Conservation (phyloP, 371 early-diverging fungal species). For the Mucor saturninus region DNA sequence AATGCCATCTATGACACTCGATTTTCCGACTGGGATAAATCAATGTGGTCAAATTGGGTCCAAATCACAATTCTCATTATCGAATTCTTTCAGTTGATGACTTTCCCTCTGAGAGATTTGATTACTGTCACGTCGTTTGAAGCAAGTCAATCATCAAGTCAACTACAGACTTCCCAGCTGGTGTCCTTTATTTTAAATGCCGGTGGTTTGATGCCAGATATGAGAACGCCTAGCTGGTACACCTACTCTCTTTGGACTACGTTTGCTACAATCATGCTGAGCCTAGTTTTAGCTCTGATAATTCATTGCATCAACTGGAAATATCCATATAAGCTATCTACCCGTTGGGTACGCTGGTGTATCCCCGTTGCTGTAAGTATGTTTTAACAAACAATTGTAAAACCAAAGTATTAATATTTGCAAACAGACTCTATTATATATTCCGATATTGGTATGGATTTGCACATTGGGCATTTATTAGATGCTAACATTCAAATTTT, state of each 20-base stretch:
- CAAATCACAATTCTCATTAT: constrained; percentile 61
- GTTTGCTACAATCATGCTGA: constrained; percentile 34
- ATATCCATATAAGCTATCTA: constrained; percentile 49
- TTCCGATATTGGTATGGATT: constrained; percentile 43
- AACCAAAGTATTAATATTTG: background rate
- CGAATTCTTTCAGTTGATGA: constrained; percentile 63
- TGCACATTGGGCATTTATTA: background rate
- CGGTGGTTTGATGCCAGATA: constrained; percentile 55
- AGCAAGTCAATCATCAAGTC: constrained; percentile 2
- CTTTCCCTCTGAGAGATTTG: constrained; percentile 61
- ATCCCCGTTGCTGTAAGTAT: constrained; percentile 61
- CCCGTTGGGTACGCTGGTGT: constrained; percentile 64
- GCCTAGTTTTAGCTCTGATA: constrained; percentile 35
- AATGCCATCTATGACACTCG: constrained; percentile 49
- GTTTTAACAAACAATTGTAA: background rate
- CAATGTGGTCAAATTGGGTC: constrained; percentile 60
- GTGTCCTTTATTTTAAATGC: constrained; percentile 44
- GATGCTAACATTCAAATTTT: background rate
- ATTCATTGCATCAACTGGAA: constrained; percentile 46
- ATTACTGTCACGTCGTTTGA: constrained; percentile 44
- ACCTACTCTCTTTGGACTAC: constrained; percentile 55
- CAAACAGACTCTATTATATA: constrained; percentile 47
- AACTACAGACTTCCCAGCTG: constrained; percentile 24
- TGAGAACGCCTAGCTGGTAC: constrained; percentile 58
- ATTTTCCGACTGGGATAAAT: constrained; percentile 44